A percentile compares a stretch with the other conserved stretches of the same genome.
phyloP scores from a whole-genome alignment of 192 early-diverging fungal species.

The Coemansia sp. region DNA sequence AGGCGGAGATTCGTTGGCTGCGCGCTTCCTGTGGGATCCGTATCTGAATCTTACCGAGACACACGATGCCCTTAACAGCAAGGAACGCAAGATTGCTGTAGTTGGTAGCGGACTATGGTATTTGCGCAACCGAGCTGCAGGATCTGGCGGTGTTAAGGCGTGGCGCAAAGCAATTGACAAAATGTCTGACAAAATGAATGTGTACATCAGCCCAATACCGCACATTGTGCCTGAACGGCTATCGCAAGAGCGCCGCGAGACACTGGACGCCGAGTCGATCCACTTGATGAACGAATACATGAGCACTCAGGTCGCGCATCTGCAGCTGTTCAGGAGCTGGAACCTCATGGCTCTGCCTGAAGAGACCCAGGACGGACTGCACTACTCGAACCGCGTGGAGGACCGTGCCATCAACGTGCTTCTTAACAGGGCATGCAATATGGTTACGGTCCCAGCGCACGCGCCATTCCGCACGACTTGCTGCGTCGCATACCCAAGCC shows the following conservation, averaged over 20 bases:
- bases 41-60: conserved; percentile 57
- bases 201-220: conserved; percentile 45
- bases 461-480: conserved; percentile 60
- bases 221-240: conserved; percentile 55
- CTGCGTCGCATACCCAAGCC: conserved; percentile 59
- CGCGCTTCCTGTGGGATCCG: conserved; percentile 76
- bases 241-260: conserved; percentile 43
- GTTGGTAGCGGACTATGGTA: conserved; percentile 67
- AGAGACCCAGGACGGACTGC: conserved; percentile 68
- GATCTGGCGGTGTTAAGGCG: conserved; percentile 33
- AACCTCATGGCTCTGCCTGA: conserved; percentile 42
- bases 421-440: conserved; percentile 68
- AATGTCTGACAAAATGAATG: conserved; percentile 26
- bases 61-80: conserved; percentile 14
- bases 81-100: conserved; percentile 16
- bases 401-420: conserved; percentile 56
- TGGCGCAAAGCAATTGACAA: conserved; percentile 53
- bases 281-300: conserved; percentile 61
- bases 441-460: conserved; percentile 31
- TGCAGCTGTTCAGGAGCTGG: conserved; percentile 59
- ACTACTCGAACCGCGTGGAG: conserved; percentile 59
- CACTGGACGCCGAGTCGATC: conserved; percentile 53
- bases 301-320: conserved; percentile 4
- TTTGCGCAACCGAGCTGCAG: conserved; percentile 55
- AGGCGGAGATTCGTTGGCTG: conserved; percentile 21